phyloP scores from a whole-genome alignment of 2,329 filamentous ascomycete genomes.

The Orbilia javanica region DNA sequence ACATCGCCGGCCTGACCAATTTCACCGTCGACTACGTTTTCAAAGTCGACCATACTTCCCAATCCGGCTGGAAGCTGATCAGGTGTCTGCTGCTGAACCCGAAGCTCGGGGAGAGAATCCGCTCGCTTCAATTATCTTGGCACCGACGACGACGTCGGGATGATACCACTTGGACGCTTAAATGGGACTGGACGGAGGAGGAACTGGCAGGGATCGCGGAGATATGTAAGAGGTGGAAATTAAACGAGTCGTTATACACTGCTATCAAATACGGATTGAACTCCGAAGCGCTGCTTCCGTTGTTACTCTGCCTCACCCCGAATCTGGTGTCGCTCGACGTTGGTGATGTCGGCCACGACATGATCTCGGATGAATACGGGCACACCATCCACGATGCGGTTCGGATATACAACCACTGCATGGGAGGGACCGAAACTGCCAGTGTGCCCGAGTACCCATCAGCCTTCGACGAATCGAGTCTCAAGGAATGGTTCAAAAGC shows the following conservation, averaged over 20 bases:
- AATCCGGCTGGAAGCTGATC: conserved; percentile 18
- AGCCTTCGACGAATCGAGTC: not conserved
- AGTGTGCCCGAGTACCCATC: not conserved
- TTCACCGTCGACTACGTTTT: conserved; percentile 1
- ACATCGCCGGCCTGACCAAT: not conserved
- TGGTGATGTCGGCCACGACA: conserved; percentile 8
- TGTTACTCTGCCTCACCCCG: conserved; percentile 14
- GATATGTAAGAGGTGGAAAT: not conserved
- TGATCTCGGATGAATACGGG: conserved; percentile 12
- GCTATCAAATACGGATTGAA: conserved; percentile 10
- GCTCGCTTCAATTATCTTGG: conserved; percentile 6
- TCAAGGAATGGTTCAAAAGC: not conserved
- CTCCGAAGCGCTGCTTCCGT: conserved; percentile 29
- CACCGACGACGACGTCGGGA: conserved; percentile 11
- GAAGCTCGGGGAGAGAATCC: not conserved
- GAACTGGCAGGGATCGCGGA: conserved; percentile 5
- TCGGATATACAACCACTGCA: conserved; percentile 2
- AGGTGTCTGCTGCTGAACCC: conserved; percentile 1
- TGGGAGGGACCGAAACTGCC: too few relatives aligned
- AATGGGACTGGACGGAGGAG: conserved; percentile 15
- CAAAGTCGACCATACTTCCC: conserved; percentile 18
- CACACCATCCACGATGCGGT: not conserved
- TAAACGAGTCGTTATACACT: not conserved
- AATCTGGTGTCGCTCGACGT: conserved; percentile 24
- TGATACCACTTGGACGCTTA: not conserved